Base-by-base conservation (phyloP, 495 filamentous ascomycete genomes). In the Xylaria palmicola region DNA sequence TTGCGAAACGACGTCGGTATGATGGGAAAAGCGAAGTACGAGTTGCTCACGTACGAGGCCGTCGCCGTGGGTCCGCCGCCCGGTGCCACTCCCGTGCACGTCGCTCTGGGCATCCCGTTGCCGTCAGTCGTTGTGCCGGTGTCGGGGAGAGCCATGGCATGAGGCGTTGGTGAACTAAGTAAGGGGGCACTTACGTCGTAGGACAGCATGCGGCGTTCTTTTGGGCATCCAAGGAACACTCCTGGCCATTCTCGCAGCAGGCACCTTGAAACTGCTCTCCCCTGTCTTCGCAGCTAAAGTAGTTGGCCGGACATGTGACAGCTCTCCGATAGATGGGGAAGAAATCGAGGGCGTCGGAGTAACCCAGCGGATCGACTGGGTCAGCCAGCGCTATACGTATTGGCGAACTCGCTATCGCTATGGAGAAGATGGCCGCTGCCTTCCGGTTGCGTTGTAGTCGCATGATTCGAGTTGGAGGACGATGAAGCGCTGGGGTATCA, bases 1-100 rank as follows among this genome's bases (percentile, higher is more conserved):
- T 89, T 84, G 48, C 76, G 67, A 62, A 90, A 90, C 41, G 80
- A 81, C 1, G 89, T 91, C 30, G 86, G 84, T 55, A 90, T 79
- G 64, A 81, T 82, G 32, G 87, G 76, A 68, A 90, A 91, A 12
- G 86, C 81, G 67, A 87, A 92, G 70, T 79, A 86, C 17, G 70
- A 54, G 64, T 87, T 86, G 40, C 77, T 72, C 44, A 80, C 77
- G 58, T 66, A 79, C 50, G 77, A 77, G 39, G 77, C 80, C 36
- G 77, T 81, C 9, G 74, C 72, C 8, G 69, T 62, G 12, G 68
- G 32, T 34, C 30, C 37, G 17, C 64, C 54, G 22, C 49, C 58
- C 0, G 78, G 74, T 17, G 79, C 77, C 45, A 72, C 73, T 59
- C 77, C 77, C 10, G 79, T 81, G 63, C 77, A 80, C 9, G 77